Percentiles rank a stretch among this genome's conserved stretches.
Conservation (phyloP, 2,329 filamentous ascomycete genomes). For the Achaetomium macrosporum region DNA sequence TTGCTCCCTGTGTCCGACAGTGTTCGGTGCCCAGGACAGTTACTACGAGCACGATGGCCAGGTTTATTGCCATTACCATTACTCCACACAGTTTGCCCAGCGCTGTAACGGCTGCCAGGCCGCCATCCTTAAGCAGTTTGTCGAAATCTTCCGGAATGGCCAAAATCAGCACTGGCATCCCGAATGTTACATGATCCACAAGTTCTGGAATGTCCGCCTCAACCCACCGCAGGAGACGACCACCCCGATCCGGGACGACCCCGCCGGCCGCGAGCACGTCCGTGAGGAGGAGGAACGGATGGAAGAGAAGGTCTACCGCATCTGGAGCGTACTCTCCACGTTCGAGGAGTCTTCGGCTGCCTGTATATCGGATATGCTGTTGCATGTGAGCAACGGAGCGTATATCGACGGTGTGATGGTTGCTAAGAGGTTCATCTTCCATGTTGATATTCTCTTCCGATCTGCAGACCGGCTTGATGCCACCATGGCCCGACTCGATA, state of each 20-base stretch:
- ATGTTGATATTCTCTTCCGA: conserved; percentile 87
- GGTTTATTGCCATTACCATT: conserved; percentile 98
- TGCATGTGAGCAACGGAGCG: conserved; percentile 96
- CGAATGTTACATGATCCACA: conserved; percentile 99
- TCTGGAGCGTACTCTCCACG: conserved; percentile 94
- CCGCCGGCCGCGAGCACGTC: conserved; percentile 66
- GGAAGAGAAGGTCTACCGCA: conserved; percentile 95
- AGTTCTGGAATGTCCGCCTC: conserved; percentile 97
- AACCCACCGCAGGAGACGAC: conserved; percentile 52
- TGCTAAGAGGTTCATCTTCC: conserved; percentile 91
- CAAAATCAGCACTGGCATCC: conserved; percentile 99
- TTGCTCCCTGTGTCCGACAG: conserved; percentile 90
- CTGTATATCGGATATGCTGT: conserved; percentile 97
- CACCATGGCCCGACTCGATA: conserved; percentile 60
- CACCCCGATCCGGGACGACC: conserved; percentile 43
- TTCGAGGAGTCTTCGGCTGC: conserved; percentile 97
- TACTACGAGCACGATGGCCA: conserved; percentile 97
- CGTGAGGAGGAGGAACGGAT: conserved; percentile 85
- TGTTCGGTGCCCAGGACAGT: conserved; percentile 97
- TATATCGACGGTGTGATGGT: conserved; percentile 94
- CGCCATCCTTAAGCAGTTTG: conserved; percentile 96
- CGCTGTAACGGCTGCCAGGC: conserved; percentile 95
- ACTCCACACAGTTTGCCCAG: conserved; percentile 95
- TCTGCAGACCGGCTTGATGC: conserved; percentile 81
- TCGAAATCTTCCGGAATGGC: conserved; percentile 96